Percentiles rank a stretch among this genome's conserved stretches.
phyloP scores from a whole-genome alignment of 2,329 filamentous ascomycete species.

The Thelonectria discophora region DNA sequence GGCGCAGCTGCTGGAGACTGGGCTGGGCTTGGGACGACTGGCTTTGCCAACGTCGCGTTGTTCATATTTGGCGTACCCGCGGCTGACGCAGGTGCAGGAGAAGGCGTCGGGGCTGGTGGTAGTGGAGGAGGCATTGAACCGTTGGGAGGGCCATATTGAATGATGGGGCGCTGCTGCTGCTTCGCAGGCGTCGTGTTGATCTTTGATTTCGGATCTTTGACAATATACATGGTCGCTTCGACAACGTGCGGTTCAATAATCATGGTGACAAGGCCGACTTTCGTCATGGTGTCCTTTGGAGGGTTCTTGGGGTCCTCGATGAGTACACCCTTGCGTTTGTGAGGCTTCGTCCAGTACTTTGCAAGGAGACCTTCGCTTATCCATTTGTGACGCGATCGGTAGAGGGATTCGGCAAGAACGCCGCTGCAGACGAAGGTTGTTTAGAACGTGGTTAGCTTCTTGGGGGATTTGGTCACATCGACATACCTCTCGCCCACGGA shows the following conservation, averaged over 20 bases:
- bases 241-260: conserved; percentile 83
- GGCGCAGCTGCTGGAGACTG: conserved; percentile 29
- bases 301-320: conserved; percentile 73
- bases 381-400: conserved; percentile 78
- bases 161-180: conserved; percentile 59
- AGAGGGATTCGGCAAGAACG: conserved; percentile 76
- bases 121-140: conserved; percentile 69
- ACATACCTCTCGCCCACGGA: conserved; percentile 74
- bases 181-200: conserved; percentile 45
- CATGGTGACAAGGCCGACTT: conserved; percentile 76
- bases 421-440: conserved; percentile 60
- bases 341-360: conserved; percentile 79
- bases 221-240: conserved; percentile 76
- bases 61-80: conserved; percentile 35
- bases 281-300: conserved; percentile 75
- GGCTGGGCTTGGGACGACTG: conserved; percentile 33
- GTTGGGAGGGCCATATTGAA: conserved; percentile 73
- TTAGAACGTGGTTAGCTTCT: conserved; percentile 27
- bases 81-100: conserved; percentile 40
- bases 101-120: conserved; percentile 50
- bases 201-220: conserved; percentile 69
- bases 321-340: conserved; percentile 71
- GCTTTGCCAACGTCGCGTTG: conserved; percentile 30
- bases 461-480: conserved; percentile 8
- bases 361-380: conserved; percentile 77